Evolutionary conservation across 2,329 filamentous ascomycete species (phyloP).

Genomic region (Aspergillus sp.): DNA sequence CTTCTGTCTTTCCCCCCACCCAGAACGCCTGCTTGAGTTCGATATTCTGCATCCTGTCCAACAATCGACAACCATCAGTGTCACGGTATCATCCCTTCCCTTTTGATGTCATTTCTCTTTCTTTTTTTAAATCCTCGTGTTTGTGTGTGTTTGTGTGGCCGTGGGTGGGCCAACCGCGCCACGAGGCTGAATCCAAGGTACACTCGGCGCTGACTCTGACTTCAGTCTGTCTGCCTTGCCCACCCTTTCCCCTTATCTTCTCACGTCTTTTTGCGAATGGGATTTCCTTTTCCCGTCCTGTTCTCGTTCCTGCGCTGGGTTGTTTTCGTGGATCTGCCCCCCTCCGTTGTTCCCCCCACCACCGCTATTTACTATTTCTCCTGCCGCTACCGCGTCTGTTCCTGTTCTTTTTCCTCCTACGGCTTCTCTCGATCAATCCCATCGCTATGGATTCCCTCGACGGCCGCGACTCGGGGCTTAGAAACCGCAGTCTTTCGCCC

Average conservation of each 20-base stretch:
- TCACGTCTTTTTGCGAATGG: conserved; percentile 10
- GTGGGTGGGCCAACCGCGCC: not conserved
- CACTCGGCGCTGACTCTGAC: conserved; percentile 3
- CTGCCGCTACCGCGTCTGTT: not conserved
- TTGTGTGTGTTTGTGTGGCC: too few species aligned
- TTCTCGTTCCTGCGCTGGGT: not conserved
- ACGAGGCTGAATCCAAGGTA: conserved; percentile 19
- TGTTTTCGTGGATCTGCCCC: not conserved
- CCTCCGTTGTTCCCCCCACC: not conserved
- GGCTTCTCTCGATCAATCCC: not conserved
- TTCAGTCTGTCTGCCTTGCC: too few species aligned
- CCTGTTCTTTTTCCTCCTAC: too few species aligned
- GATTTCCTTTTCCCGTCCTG: conserved; percentile 2
- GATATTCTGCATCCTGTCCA: too few species aligned
- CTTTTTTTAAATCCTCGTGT: too few species aligned
- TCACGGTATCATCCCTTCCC: too few species aligned
- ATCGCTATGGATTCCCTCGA: conserved; percentile 21
- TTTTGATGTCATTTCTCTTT: too few species aligned
- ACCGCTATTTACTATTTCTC: not conserved
- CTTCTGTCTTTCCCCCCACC: too few species aligned
- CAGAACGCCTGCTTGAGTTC: too few species aligned
- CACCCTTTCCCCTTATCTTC: not conserved
- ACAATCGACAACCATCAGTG: too few species aligned
- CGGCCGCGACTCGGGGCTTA: conserved; percentile 24
- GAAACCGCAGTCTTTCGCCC: conserved; percentile 36